Evolutionary conservation across 345 rosid species (phyloP).

Genomic region (Pugionium cornutum): DNA sequence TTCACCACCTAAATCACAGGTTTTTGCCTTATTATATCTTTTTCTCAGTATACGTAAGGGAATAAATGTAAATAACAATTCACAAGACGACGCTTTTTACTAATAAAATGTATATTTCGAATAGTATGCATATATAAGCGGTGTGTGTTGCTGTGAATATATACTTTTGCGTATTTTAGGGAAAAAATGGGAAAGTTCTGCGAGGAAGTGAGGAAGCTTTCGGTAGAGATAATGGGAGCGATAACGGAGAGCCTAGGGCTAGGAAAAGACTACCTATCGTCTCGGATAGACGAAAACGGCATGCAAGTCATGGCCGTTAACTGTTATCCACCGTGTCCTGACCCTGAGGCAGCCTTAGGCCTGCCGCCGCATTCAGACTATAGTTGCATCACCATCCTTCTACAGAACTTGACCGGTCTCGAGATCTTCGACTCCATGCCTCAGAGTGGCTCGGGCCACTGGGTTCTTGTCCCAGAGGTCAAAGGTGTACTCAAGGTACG

Average conservation of each 20-base stretch:
- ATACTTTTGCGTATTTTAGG: conserved; percentile 31
- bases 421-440: conserved; percentile 47
- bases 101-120: no score
- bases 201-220: conserved; percentile 44
- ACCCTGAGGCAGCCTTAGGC: conserved; percentile 48
- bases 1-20: no score
- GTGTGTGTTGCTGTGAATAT: not conserved
- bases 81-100: no score
- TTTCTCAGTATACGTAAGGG: no score
- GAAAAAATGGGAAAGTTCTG: conserved; percentile 59
- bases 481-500: conserved; percentile 53
- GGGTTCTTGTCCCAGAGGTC: conserved; percentile 51
- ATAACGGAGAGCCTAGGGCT: conserved; percentile 58
- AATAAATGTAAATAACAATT: no score
- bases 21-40: no score
- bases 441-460: conserved; percentile 35
- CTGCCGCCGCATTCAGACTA: conserved; percentile 71
- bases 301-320: conserved; percentile 62
- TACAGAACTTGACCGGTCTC: conserved; percentile 59
- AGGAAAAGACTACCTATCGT: conserved; percentile 44
- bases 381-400: conserved; percentile 57
- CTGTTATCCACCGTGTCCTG: conserved; percentile 66
- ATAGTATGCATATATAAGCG: no score
- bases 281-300: conserved; percentile 48
- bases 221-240: conserved; percentile 49